Evolutionary conservation across 371 early-diverging fungal species (phyloP).

Genomic region (Dichotomocladium elegans): DNA sequence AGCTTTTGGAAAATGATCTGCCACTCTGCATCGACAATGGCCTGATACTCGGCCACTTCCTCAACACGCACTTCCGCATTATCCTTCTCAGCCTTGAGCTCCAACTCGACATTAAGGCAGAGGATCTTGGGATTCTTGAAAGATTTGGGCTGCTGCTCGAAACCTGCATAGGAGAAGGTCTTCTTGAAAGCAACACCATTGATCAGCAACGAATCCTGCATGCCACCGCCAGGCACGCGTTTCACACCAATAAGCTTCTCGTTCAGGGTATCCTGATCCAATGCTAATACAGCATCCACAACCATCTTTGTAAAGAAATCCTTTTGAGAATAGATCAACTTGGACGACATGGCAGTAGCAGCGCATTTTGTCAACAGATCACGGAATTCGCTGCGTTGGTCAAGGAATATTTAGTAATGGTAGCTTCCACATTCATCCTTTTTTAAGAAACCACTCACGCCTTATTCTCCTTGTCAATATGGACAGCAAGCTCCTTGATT

Average conservation of each 20-base stretch:
- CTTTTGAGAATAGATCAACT: conserved; percentile 96
- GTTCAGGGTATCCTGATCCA: conserved; percentile 92
- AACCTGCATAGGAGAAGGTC: conserved; percentile 99
- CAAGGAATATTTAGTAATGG: neutral
- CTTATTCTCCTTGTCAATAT: conserved; percentile 72
- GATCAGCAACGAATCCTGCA: conserved; percentile 97
- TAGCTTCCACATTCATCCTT: neutral
- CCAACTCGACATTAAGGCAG: conserved; percentile 97
- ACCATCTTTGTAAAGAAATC: conserved; percentile 99
- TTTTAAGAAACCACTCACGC: conserved; percentile 52
- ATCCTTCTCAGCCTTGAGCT: conserved; percentile 99
- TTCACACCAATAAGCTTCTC: conserved; percentile 97
- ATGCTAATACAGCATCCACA: conserved; percentile 92
- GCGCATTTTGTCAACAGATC: conserved; percentile 95
- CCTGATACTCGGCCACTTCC: conserved; percentile 97
- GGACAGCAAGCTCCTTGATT: conserved; percentile 81
- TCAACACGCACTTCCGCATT: conserved; percentile 99
- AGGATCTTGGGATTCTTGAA: conserved; percentile 95
- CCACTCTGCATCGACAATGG: conserved; percentile 99
- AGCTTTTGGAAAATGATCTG: conserved; percentile 98
- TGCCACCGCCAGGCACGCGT: conserved; percentile 97
- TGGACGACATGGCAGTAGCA: conserved; percentile 98
- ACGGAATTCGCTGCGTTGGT: conserved; percentile 70
- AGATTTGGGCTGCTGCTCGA: conserved; percentile 99
- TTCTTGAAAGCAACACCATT: conserved; percentile 99